A percentile compares a stretch with the other conserved stretches of the same genome.
Evolutionary conservation across 495 filamentous ascomycete genomes (phyloP).

Genomic region (Apodospora peruviana): DNA sequence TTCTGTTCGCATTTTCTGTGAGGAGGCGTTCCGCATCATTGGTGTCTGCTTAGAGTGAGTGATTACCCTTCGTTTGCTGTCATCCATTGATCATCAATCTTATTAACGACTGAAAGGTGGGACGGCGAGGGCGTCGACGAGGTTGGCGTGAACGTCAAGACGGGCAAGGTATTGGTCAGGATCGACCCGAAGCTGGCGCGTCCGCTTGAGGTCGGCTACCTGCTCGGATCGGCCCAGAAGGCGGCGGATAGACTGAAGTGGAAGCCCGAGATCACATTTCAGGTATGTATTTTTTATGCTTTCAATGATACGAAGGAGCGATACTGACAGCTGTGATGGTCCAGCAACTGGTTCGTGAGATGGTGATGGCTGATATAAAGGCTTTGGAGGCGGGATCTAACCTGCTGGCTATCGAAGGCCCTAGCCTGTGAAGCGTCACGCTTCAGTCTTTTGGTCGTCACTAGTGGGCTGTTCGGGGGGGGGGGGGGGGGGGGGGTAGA

Average conservation of each 20-base stretch:
- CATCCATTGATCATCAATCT: background rate
- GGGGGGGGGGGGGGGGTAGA: too few species aligned
- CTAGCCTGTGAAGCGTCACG: too few species aligned
- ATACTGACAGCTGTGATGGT: too few species aligned
- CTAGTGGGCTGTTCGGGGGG: too few species aligned
- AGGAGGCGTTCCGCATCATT: background rate
- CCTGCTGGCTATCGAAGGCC: too few species aligned
- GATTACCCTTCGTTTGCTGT: background rate
- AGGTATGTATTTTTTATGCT: too few species aligned
- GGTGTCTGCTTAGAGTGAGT: background rate
- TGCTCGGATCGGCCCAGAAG: background rate
- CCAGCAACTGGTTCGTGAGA: too few species aligned
- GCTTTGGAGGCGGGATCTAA: too few species aligned
- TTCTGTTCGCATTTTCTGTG: background rate
- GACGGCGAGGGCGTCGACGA: background rate
- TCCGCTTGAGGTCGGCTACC: background rate
- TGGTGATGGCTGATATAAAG: too few species aligned
- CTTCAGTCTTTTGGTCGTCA: too few species aligned
- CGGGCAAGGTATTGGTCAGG: background rate
- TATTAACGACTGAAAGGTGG: background rate
- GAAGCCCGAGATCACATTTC: background rate
- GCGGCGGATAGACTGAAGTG: background rate
- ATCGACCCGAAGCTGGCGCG: background rate
- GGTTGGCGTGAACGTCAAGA: background rate
- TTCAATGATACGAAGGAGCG: too few species aligned